A percentile compares a stretch with the other conserved stretches of the same genome.
Evolutionary conservation across 1,284 basidiomycete species (phyloP).

Genomic region (Testicularia cyperi): DNA sequence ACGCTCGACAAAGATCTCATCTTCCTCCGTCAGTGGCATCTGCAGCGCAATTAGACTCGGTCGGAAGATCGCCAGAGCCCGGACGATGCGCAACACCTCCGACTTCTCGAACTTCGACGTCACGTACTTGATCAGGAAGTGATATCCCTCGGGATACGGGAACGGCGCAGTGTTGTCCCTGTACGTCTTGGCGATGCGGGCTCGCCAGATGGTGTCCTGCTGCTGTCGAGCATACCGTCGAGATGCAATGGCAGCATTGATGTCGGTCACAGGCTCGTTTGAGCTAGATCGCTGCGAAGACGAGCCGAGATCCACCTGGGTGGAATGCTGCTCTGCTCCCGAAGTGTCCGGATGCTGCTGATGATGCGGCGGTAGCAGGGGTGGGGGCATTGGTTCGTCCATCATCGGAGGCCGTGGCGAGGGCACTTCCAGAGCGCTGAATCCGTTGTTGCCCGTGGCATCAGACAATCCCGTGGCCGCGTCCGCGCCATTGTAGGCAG

Average conservation of each 20-base stretch:
- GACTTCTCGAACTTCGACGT: constrained; percentile 84
- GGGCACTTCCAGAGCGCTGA: constrained; percentile 46
- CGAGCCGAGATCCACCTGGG: constrained; percentile 25
- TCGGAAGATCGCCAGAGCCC: constrained; percentile 88
- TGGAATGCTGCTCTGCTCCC: too few species aligned
- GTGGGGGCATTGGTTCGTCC: constrained; percentile 17
- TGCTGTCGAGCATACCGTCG: constrained; percentile 32
- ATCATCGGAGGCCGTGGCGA: constrained; percentile 23
- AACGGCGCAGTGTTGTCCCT: constrained; percentile 49
- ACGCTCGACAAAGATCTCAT: constrained; percentile 76
- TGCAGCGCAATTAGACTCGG: constrained; percentile 94
- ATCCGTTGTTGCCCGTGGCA: constrained; percentile 11
- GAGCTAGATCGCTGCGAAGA: constrained; percentile 25
- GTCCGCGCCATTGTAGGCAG: constrained; percentile 5
- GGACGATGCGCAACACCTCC: constrained; percentile 89
- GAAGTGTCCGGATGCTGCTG: too few species aligned
- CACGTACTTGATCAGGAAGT: constrained; percentile 58
- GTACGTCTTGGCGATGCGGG: constrained; percentile 55
- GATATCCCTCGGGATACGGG: constrained; percentile 58
- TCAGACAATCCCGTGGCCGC: constrained; percentile 11
- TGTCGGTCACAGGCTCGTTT: constrained; percentile 34
- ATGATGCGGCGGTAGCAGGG: too few species aligned
- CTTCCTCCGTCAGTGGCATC: constrained; percentile 56
- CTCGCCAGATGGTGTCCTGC: constrained; percentile 49
- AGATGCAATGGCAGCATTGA: constrained; percentile 35